Base-by-base conservation (phyloP, 2,329 filamentous ascomycete genomes). In the Elsinoe fawcettii region DNA sequence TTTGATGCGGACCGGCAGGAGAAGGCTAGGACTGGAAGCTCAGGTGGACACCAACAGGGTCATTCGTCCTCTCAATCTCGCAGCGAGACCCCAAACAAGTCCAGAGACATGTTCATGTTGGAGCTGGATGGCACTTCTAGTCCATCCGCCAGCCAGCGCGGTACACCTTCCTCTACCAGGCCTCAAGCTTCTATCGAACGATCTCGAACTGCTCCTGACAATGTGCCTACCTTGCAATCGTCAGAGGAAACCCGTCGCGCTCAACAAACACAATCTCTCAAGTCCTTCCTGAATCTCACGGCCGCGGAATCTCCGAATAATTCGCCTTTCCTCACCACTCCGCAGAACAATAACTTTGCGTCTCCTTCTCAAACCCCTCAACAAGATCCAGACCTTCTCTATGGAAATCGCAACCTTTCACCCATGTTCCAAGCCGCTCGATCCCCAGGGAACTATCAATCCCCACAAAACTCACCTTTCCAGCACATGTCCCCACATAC, bases 1-100 rank as follows among this genome's bases (percentile, higher is more conserved):
- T 97, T 97, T 76, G 86, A 86, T 60, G 90, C 90, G 32, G 88
- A 96, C 64, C 82, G 87, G 51, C 86, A 88, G 60, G 88, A 93
- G 70, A 87, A 84, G 67, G 84, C 84, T 55, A 77, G 79, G 59
- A 79, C 78, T 46, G 76, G 77, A 23, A 77, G 79, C 59, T 76
- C 77, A 18, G 83, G 79, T 62, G 70, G 73, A 8, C 16, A n/a
- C 14, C 54, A 47, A 9, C 23, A 11, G 22, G 20, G 39, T 3
- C 18, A 46, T n/a, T 30, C 20, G 12, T 43, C 25, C 9, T 47
- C 54, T 5, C 54, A 56, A 34, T 56, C 41, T 34, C 39, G 54
- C 16, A 56, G 54, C 18, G 54, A 56, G 27, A 56, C 54, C 5
- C 54, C 54, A 3, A 56, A n/a, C 30, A 46, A 46, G 30, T 25